Percentiles rank a stretch among this genome's conserved stretches.
Evolutionary conservation across 768 basidiomycete genomes (phyloP).

Genomic region (Podaxis sp.): DNA sequence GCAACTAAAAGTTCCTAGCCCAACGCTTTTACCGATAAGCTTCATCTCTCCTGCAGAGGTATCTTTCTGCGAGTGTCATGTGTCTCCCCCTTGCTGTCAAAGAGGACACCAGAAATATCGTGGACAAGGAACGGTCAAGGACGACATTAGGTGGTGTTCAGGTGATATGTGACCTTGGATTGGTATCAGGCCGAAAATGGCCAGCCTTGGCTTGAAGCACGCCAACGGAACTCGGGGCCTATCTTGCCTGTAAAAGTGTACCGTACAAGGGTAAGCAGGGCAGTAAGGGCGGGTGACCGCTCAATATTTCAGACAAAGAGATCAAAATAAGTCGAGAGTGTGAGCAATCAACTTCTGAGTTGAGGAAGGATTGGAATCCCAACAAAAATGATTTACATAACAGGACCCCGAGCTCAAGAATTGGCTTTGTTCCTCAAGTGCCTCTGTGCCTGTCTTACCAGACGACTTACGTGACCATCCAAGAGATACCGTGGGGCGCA

Average conservation of each 20-base stretch:
- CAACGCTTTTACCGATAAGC: slow-evolving; percentile 6
- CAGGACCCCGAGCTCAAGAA: too few species aligned
- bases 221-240: slow-evolving; percentile 9
- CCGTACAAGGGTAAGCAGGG: slow-evolving; percentile 1
- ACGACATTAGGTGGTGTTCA: slow-evolving; percentile 1
- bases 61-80: slow-evolving; percentile 4
- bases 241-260: slow-evolving; percentile 7
- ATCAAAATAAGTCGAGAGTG: too few species aligned
- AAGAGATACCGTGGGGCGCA: too few species aligned
- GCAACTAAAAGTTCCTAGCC: neutral
- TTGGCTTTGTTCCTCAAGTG: too few species aligned
- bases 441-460: too few species aligned
- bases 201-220: slow-evolving; percentile 11
- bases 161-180: slow-evolving; percentile 1
- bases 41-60: slow-evolving; percentile 5
- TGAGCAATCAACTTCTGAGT: too few species aligned
- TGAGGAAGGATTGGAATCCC: too few species aligned
- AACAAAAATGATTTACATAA: too few species aligned
- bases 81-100: slow-evolving; percentile 1
- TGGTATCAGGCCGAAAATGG: slow-evolving; percentile 6
- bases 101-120: slow-evolving; percentile 11
- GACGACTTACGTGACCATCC: too few species aligned
- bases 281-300: neutral
- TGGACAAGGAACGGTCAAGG: slow-evolving; percentile 11
- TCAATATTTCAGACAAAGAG: neutral